Percentiles rank a stretch among this genome's conserved stretches.
Conservation (phyloP, 306 rosid genomes). For the Dryas octopetala region DNA sequence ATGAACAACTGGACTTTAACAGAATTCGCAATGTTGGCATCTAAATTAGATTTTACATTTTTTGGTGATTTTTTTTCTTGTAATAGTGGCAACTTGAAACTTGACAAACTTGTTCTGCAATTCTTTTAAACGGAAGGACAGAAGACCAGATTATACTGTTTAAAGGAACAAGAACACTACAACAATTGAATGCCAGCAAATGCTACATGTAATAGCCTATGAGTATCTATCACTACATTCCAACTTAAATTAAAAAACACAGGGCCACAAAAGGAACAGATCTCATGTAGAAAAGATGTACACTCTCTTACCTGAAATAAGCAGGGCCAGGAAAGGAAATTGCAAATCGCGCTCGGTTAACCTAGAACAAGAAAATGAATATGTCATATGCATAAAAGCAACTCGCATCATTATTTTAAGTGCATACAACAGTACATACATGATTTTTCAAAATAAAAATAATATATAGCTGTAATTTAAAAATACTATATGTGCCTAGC, state of each 20-base stretch:
- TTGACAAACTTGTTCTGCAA: not conserved
- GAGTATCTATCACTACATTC: no score
- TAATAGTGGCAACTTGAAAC: no score
- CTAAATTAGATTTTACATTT: no score
- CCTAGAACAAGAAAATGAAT: constrained; percentile 42
- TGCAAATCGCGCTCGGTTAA: constrained; percentile 70
- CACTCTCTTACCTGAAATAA: constrained; percentile 67
- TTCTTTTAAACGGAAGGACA: not conserved
- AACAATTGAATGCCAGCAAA: not conserved
- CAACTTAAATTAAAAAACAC: no score
- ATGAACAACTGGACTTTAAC: not conserved
- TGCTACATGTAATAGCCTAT: no score
- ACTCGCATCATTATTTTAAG: constrained; percentile 8
- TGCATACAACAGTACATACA: not conserved
- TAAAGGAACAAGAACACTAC: not conserved
- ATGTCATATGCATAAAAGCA: constrained; percentile 27
- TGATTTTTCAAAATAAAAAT: not conserved
- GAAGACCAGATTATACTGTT: not conserved
- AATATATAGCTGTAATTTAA: not conserved
- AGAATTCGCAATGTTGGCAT: not conserved
- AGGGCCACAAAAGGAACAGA: not conserved
- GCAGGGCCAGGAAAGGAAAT: constrained; percentile 90
- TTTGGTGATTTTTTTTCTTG: no score
- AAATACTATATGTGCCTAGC: not conserved
- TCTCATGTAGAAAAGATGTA: constrained; percentile 8